These are phyloP conservation scores for Whalleya microplaca DNA, from an alignment of 2,329 filamentous ascomycete species.

Conservation along the genomic window DNA sequence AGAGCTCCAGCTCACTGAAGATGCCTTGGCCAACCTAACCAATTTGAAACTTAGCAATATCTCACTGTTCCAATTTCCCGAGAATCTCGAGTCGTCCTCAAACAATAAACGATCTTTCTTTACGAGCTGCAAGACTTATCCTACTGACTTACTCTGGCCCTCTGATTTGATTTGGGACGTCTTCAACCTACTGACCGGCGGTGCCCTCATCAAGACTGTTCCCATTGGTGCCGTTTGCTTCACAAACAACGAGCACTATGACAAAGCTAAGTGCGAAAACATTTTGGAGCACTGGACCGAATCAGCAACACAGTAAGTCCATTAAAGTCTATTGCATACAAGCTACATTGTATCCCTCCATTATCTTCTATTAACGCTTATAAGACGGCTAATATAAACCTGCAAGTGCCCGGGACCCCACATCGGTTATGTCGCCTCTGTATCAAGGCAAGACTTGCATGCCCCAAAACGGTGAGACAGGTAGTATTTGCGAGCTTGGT, in stretches of 20 bases:
- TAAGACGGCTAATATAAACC: not conserved
- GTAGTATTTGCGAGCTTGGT: conserved; percentile 41
- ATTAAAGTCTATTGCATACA: not conserved
- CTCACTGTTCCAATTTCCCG: conserved; percentile 30
- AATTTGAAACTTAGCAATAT: conserved; percentile 23
- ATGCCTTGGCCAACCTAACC: conserved; percentile 25
- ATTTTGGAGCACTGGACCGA: conserved; percentile 35
- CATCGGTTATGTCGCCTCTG: conserved; percentile 46
- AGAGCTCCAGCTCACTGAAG: conserved; percentile 13
- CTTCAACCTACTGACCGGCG: conserved; percentile 33
- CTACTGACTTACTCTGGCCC: conserved; percentile 36
- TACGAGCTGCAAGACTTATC: conserved; percentile 34
- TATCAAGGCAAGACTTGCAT: conserved; percentile 35
- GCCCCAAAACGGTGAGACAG: conserved; percentile 31
- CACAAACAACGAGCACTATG: conserved; percentile 28
- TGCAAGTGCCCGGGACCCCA: conserved; percentile 41
- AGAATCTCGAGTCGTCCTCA: conserved; percentile 1
- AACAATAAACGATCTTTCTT: conserved; percentile 8
- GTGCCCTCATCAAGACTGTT: conserved; percentile 38
- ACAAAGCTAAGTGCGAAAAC: conserved; percentile 33
- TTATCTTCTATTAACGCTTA: not conserved
- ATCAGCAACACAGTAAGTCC: conserved; percentile 28
- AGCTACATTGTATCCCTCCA: not conserved
- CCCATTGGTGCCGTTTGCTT: conserved; percentile 41
- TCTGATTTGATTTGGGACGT: conserved; percentile 33